Conservation (phyloP, 2,329 filamentous ascomycete genomes). For the Fusarium coffeatum region DNA sequence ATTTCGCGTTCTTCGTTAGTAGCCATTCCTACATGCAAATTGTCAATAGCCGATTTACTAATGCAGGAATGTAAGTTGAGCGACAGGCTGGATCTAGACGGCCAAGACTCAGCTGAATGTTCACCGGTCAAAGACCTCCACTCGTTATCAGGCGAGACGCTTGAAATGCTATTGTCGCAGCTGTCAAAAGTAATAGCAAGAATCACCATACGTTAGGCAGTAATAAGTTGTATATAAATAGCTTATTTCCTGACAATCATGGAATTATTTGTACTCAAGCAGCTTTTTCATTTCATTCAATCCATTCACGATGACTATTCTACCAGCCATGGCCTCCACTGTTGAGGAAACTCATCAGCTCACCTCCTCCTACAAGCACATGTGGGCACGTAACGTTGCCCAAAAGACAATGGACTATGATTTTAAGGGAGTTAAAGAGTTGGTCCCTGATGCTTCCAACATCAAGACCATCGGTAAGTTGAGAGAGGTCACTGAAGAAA, state of each 20-base stretch:
- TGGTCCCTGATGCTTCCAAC: no score
- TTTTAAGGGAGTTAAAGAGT: neutral
- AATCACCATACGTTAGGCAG: fast-evolving
- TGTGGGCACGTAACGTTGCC: neutral
- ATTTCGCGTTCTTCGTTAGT: fast-evolving
- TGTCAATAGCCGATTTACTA: neutral
- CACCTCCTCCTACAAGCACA: neutral
- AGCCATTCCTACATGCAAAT: neutral
- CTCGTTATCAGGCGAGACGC: neutral
- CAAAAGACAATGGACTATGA: neutral
- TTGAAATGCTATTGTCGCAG: neutral
- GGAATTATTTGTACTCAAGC: no score
- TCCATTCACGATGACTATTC: neutral
- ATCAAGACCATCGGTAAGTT: neutral
- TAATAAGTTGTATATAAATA: neutral
- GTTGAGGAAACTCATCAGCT: neutral
- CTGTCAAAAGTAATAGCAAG: fast-evolving
- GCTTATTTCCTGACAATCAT: fast-evolving
- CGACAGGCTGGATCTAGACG: neutral
- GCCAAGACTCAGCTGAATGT: fast-evolving
- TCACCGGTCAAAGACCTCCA: no score
- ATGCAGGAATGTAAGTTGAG: neutral
- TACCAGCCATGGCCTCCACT: neutral
- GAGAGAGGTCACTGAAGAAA: neutral
- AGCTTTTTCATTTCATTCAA: neutral